Evolutionary conservation across 371 early-diverging fungal species (phyloP).

Genomic region (Actinomortierella wolfii): DNA sequence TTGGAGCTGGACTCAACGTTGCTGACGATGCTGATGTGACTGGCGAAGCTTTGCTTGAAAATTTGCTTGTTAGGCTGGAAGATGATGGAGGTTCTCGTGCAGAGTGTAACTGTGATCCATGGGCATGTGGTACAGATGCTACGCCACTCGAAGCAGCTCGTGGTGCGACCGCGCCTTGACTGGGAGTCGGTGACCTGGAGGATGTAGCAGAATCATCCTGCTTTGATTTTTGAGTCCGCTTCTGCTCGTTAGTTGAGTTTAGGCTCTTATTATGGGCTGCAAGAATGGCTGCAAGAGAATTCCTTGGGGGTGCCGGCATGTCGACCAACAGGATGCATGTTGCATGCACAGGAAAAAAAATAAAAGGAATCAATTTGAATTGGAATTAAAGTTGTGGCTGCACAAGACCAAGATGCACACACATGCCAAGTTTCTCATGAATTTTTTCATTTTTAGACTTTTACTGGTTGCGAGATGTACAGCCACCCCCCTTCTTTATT

Average conservation of each 20-base stretch:
- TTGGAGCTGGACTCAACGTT: not conserved
- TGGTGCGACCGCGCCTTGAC: slow-evolving; percentile 1
- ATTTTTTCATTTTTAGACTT: not conserved
- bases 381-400: not conserved
- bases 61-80: not conserved
- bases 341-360: not conserved
- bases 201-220: too few species aligned
- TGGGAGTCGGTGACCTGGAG: too few species aligned
- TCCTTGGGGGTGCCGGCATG: slow-evolving; percentile 18
- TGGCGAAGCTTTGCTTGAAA: not conserved
- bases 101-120: too few species aligned
- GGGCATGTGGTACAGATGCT: too few species aligned
- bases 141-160: too few species aligned
- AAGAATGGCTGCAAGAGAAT: slow-evolving; percentile 43
- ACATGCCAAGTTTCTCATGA: not conserved
- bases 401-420: not conserved
- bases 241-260: too few species aligned
- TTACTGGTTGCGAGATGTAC: too few species aligned
- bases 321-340: not conserved
- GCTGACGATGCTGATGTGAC: not conserved
- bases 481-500: not conserved
- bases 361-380: not conserved
- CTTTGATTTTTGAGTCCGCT: too few species aligned
- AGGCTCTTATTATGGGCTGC: slow-evolving; percentile 29
- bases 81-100: slow-evolving; percentile 1